These are phyloP conservation scores for Chenopodium quinoa DNA, from an alignment of 148 eudicot species.

Conservation along the genomic window DNA sequence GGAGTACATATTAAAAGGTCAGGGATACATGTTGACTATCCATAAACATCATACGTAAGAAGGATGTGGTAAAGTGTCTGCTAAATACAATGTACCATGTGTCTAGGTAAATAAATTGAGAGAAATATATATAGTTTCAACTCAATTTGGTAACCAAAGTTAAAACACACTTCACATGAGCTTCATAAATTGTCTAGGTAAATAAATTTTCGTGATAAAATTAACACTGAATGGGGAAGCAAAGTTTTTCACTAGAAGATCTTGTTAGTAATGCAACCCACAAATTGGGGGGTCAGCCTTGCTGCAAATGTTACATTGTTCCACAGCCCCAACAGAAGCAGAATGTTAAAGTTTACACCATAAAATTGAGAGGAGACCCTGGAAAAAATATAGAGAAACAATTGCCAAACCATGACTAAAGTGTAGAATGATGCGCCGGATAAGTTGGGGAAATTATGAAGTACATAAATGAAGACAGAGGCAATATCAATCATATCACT, in stretches of 20 bases:
- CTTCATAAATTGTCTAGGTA: not conserved
- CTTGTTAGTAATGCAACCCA: not conserved
- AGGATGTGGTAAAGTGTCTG: not conserved
- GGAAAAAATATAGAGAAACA: not conserved
- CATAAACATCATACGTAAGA: not conserved
- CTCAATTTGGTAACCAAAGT: not conserved
- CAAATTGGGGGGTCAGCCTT: not conserved
- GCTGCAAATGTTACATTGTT: not conserved
- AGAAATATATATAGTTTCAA: no score
- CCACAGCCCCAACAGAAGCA: not conserved
- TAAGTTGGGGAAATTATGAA: not conserved
- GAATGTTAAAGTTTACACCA: not conserved
- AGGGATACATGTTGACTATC: not conserved
- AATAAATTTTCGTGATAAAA: not conserved
- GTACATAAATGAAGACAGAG: not conserved
- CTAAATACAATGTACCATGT: no score
- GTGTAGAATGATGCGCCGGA: not conserved
- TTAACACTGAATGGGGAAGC: not conserved
- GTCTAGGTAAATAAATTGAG: no score
- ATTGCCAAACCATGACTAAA: not conserved
- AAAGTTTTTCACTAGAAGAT: not conserved
- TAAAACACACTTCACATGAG: not conserved
- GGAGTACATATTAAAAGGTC: not conserved
- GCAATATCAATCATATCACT: not conserved
- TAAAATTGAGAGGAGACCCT: not conserved